Conservation (phyloP, 164 flowering plant genomes). For the Aristolochia fimbriata region DNA sequence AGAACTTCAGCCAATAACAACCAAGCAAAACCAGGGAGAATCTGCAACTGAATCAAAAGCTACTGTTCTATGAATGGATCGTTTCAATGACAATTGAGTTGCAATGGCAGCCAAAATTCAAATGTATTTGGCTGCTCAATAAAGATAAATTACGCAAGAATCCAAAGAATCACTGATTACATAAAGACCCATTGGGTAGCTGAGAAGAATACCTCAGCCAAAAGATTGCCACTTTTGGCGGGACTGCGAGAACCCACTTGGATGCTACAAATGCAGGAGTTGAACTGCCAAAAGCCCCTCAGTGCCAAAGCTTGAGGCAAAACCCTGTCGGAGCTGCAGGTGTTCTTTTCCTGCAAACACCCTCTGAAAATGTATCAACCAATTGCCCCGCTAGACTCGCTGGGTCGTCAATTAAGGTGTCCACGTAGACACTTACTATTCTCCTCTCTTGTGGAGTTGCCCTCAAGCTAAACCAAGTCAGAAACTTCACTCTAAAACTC, state of each 20-base stretch:
- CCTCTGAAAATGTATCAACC: slow-evolving; percentile 70
- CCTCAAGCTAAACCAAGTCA: slow-evolving; percentile 89
- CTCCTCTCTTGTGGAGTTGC: slow-evolving; percentile 65
- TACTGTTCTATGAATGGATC: no score
- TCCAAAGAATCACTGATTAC: slow-evolving; percentile 5
- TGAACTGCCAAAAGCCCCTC: slow-evolving; percentile 3
- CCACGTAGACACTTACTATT: slow-evolving; percentile 72
- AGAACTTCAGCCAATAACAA: no score
- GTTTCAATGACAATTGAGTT: no score
- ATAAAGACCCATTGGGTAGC: no score
- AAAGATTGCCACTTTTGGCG: background rate
- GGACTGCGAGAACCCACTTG: no score
- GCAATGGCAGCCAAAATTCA: slow-evolving; percentile 1
- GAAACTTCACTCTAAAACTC: slow-evolving; percentile 72
- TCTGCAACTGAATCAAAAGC: no score
- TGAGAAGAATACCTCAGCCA: background rate
- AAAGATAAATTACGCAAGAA: background rate
- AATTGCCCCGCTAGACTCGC: slow-evolving; percentile 83
- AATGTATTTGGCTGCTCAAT: slow-evolving; percentile 8
- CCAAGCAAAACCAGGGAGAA: no score
- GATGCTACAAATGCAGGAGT: no score
- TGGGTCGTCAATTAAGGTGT: slow-evolving; percentile 66
- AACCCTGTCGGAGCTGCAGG: slow-evolving; percentile 49
- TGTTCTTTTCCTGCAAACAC: slow-evolving; percentile 37
- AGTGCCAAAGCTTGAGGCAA: slow-evolving; percentile 84